Evolutionary conservation across 352 stramenopile genomes (phyloP).

Genomic region (Globisporangium orthogonon): DNA sequence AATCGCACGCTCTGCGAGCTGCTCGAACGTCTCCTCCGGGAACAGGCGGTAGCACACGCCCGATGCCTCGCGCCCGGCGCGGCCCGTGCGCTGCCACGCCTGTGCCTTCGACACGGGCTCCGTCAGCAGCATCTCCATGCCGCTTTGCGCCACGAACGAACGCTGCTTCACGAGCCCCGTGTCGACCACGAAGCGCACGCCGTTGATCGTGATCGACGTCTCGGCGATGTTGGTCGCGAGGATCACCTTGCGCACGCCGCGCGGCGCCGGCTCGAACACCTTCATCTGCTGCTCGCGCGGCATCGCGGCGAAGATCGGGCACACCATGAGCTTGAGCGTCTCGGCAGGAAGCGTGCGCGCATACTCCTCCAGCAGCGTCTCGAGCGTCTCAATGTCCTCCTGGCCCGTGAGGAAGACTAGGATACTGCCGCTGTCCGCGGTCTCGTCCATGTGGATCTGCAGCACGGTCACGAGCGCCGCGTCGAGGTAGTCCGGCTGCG

Average conservation of each 20-base stretch:
- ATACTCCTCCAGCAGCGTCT: conserved; percentile 83
- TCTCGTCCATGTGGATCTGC: conserved; percentile 87
- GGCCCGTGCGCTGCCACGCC: conserved; percentile 87
- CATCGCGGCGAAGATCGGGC: conserved; percentile 95
- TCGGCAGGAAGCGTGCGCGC: conserved; percentile 58
- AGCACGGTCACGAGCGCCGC: conserved; percentile 82
- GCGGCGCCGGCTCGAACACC: conserved; percentile 86
- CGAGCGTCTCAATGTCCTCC: conserved; percentile 94
- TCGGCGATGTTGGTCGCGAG: conserved; percentile 95
- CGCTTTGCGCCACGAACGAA: conserved; percentile 81
- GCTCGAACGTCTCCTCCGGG: conserved; percentile 80
- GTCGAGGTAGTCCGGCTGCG: conserved; percentile 88
- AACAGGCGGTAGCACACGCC: conserved; percentile 83
- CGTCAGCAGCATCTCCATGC: conserved; percentile 86
- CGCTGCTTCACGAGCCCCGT: conserved; percentile 86
- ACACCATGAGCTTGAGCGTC: conserved; percentile 79
- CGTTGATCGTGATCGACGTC: conserved; percentile 98
- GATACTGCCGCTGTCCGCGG: conserved; percentile 81
- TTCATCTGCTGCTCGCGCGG: conserved; percentile 92
- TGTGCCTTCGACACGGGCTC: conserved; percentile 87
- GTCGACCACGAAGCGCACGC: conserved; percentile 88
- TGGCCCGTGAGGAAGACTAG: conserved; percentile 94
- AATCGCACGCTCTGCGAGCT: conserved; percentile 65
- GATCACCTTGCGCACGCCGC: conserved; percentile 90
- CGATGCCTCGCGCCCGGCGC: conserved; percentile 78